Evolutionary conservation across 768 basidiomycete species (phyloP).

Genomic region (Trametes sanguinea): DNA sequence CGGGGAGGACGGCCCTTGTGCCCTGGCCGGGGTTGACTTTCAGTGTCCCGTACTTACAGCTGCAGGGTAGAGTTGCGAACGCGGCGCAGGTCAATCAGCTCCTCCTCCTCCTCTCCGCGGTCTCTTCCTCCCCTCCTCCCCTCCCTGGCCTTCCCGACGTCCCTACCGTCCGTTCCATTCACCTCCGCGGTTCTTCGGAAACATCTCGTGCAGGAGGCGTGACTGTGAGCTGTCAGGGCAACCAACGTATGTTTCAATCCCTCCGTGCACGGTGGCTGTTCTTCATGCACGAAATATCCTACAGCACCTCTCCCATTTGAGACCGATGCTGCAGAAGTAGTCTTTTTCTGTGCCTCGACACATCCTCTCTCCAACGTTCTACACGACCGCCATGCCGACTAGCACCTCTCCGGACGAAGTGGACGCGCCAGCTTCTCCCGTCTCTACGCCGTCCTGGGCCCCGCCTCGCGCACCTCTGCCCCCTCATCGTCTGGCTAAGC

Average conservation of each 20-base stretch:
- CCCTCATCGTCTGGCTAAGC: constrained; percentile 75
- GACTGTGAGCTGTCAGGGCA: constrained; percentile 1
- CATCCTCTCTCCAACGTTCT: background rate
- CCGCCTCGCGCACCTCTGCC: constrained; percentile 72
- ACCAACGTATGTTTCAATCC: constrained; percentile 3
- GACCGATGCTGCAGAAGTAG: constrained; percentile 11
- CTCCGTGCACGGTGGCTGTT: constrained; percentile 2
- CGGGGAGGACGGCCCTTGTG: too few relatives aligned
- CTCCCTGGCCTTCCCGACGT: background rate
- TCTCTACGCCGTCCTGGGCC: constrained; percentile 46
- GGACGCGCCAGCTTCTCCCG: constrained; percentile 20
- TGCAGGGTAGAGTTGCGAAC: too few relatives aligned
- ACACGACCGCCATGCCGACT: constrained; percentile 30
- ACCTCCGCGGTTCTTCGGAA: background rate
- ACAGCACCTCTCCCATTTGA: background rate
- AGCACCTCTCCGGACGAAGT: constrained; percentile 23
- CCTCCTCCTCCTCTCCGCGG: background rate
- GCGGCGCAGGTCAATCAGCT: background rate
- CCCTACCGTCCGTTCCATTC: background rate
- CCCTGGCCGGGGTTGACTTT: too few relatives aligned
- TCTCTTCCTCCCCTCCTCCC: background rate
- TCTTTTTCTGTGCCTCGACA: background rate
- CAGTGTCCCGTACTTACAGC: too few relatives aligned
- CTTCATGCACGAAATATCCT: background rate
- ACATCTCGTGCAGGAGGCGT: background rate